These are phyloP conservation scores for Pythium sukuiense DNA, from an alignment of 352 stramenopile species.

Conservation along the genomic window DNA sequence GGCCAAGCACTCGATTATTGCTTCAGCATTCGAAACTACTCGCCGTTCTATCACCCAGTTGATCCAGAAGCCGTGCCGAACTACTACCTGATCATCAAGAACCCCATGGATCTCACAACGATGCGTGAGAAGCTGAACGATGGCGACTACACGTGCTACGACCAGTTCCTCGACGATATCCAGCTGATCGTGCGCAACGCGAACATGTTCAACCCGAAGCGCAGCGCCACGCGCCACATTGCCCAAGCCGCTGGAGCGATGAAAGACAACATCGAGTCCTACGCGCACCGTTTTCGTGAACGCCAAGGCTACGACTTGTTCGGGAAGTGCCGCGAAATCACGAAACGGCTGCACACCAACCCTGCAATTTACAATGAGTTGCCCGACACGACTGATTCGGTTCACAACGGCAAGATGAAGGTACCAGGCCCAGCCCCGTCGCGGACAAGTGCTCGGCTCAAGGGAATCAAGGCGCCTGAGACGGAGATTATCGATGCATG, in stretches of 20 bases:
- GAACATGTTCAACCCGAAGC: slow-evolving; percentile 88
- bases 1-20: slow-evolving; percentile 84
- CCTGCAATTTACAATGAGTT: slow-evolving; percentile 41
- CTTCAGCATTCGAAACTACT: slow-evolving; percentile 62
- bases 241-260: slow-evolving; percentile 81
- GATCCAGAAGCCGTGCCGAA: slow-evolving; percentile 79
- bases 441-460: slow-evolving; percentile 25
- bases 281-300: slow-evolving; percentile 84
- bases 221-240: slow-evolving; percentile 70
- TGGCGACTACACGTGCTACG: slow-evolving; percentile 87
- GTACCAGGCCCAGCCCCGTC: not conserved
- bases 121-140: slow-evolving; percentile 91
- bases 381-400: slow-evolving; percentile 6
- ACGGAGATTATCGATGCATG: not conserved
- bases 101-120: slow-evolving; percentile 85
- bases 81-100: slow-evolving; percentile 88
- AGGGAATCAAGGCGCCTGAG: slow-evolving; percentile 24
- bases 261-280: slow-evolving; percentile 89
- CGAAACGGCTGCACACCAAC: slow-evolving; percentile 56
- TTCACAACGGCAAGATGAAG: not conserved
- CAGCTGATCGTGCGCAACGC: slow-evolving; percentile 88
- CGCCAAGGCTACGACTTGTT: slow-evolving; percentile 90
- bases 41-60: slow-evolving; percentile 72
- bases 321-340: slow-evolving; percentile 79
- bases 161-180: slow-evolving; percentile 88